phyloP scores from a whole-genome alignment of 768 basidiomycete genomes.

The Pisolithus tinctorius region DNA sequence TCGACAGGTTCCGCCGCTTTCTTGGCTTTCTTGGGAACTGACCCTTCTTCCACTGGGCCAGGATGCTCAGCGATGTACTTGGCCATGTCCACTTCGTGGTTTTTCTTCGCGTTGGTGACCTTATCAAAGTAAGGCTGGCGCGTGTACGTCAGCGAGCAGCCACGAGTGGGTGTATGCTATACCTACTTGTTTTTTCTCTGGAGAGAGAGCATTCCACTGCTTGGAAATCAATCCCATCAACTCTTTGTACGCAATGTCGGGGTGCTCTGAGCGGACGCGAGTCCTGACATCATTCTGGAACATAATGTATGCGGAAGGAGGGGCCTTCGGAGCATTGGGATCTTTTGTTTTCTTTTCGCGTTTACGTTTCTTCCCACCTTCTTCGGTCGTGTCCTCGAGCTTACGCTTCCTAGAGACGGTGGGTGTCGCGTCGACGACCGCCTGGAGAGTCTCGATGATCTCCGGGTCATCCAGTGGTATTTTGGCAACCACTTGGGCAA shows the following conservation, averaged over 20 bases:
- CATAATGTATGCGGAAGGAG: conserved; percentile 86
- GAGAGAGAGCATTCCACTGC: conserved; percentile 64
- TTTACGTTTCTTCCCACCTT: conserved; percentile 28
- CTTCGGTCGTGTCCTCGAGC: conserved; percentile 30
- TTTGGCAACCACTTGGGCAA: conserved; percentile 43
- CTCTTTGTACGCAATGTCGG: conserved; percentile 62
- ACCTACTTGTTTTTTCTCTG: conserved; percentile 70
- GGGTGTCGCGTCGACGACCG: conserved; percentile 26
- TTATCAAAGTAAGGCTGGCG: conserved; percentile 28
- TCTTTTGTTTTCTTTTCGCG: conserved; percentile 66
- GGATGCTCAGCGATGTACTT: conserved; percentile 55
- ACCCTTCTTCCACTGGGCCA: conserved; percentile 38
- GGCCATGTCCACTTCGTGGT: conserved; percentile 57
- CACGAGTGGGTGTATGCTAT: not conserved
- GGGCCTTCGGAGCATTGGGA: conserved; percentile 91
- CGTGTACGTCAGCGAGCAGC: not conserved
- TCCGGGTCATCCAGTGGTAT: conserved; percentile 27
- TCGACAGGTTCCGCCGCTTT: conserved; percentile 21
- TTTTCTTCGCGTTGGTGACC: conserved; percentile 53
- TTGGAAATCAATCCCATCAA: conserved; percentile 65
- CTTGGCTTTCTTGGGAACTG: conserved; percentile 29
- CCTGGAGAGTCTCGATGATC: conserved; percentile 22
- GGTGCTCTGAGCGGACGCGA: conserved; percentile 58
- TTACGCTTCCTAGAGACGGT: conserved; percentile 49
- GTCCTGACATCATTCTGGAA: conserved; percentile 90